Conservation (phyloP, 2,329 filamentous ascomycete genomes). For the Pestalotiopsis sp. region DNA sequence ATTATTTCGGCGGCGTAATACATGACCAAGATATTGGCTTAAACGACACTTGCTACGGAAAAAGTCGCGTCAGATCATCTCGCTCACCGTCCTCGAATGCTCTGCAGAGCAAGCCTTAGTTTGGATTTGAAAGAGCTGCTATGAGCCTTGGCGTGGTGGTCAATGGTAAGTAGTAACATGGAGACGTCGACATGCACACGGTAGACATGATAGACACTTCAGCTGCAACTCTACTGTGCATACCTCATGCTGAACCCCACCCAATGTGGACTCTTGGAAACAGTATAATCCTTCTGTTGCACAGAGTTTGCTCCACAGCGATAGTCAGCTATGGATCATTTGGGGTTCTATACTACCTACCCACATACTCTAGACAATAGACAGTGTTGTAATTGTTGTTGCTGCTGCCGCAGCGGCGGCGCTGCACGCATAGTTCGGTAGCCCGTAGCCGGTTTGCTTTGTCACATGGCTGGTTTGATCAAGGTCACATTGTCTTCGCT, state of each 20-base stretch:
- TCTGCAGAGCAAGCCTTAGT: neutral
- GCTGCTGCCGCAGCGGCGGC: neutral
- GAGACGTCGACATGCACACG: neutral
- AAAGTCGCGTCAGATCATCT: neutral
- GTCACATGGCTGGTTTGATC: neutral
- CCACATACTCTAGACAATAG: neutral
- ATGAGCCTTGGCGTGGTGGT: no score
- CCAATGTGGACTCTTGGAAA: slow-evolving; percentile 1
- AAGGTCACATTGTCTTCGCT: neutral
- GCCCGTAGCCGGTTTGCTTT: neutral
- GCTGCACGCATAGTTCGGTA: neutral
- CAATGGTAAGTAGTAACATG: neutral
- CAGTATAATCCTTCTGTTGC: slow-evolving; percentile 3
- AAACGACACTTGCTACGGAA: neutral
- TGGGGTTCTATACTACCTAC: neutral
- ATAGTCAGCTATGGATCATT: neutral
- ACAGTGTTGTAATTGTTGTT: neutral
- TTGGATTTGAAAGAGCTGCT: neutral
- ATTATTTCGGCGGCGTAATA: neutral
- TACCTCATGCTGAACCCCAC: neutral
- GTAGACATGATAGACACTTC: neutral
- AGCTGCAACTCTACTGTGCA: neutral
- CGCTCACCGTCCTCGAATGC: neutral
- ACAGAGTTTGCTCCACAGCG: neutral
- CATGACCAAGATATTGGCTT: neutral